Conservation (phyloP, 2,329 filamentous ascomycete species). For the Ophiostoma montium region DNA sequence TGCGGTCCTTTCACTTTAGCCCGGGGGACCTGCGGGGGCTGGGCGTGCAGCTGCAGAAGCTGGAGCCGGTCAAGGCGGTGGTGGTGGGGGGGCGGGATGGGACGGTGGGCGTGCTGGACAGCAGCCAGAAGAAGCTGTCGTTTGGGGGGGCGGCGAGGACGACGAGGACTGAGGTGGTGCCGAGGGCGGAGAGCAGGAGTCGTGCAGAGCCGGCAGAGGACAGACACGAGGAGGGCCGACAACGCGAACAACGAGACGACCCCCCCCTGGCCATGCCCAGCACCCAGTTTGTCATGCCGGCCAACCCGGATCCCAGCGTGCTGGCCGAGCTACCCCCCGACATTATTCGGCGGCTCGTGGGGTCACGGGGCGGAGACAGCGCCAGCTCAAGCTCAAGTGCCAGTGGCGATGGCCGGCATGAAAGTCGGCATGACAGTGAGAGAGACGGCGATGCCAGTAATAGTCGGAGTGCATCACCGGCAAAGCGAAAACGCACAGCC, state of each 20-base stretch:
- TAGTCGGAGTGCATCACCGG: conserved; percentile 14
- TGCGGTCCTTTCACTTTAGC: conserved; percentile 69
- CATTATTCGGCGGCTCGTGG: conserved; percentile 62
- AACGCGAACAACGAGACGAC: too few relatives aligned
- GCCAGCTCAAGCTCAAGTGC: conserved; percentile 12
- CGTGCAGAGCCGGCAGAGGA: too few relatives aligned
- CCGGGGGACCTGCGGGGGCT: conserved; percentile 88
- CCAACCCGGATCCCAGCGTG: conserved; percentile 67
- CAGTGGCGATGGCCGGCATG: too few relatives aligned
- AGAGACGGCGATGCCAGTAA: neutral
- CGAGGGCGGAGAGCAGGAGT: too few relatives aligned
- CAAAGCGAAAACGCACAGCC: conserved; percentile 21
- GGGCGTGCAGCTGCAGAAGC: conserved; percentile 83
- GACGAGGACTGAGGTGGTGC: neutral
- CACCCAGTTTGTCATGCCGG: conserved; percentile 84
- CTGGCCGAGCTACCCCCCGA: conserved; percentile 72
- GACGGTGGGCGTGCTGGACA: conserved; percentile 36
- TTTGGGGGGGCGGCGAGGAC: conserved; percentile 36
- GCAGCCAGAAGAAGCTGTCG: conserved; percentile 65
- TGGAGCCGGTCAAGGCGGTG: conserved; percentile 57
- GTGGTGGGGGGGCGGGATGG: too few relatives aligned
- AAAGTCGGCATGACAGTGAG: too few relatives aligned
- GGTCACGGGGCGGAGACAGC: conserved; percentile 26
- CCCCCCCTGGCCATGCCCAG: conserved; percentile 42
- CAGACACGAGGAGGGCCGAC: too few relatives aligned